phyloP scores from a whole-genome alignment of 495 filamentous ascomycete genomes.

The Tuber aestivum region DNA sequence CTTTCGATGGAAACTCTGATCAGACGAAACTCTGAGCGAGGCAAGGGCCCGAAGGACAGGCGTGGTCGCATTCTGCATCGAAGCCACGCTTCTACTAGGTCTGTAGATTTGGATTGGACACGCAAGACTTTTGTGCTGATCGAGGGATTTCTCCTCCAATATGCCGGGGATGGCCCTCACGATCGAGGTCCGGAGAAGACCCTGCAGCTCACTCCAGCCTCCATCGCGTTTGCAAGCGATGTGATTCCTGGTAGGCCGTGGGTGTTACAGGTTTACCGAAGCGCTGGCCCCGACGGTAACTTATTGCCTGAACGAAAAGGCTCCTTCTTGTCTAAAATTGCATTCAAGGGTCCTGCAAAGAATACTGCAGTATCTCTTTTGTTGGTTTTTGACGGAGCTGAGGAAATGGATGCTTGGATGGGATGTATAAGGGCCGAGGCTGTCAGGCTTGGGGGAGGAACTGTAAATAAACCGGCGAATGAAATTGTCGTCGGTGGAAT shows the following conservation, averaged over 20 bases:
- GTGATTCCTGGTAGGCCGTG: constrained; percentile 86
- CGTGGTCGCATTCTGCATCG: constrained; percentile 48
- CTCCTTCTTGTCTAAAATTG: constrained; percentile 65
- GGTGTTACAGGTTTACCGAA: constrained; percentile 84
- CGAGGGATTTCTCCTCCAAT: constrained; percentile 81
- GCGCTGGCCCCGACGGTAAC: constrained; percentile 58
- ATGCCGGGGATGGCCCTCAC: constrained; percentile 69
- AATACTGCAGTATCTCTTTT: constrained; percentile 63
- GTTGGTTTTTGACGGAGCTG: constrained; percentile 71
- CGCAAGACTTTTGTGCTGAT: constrained; percentile 79
- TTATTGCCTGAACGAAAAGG: constrained; percentile 47
- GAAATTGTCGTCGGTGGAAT: constrained; percentile 1
- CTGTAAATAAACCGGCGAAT: constrained; percentile 24
- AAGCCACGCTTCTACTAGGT: constrained; percentile 55
- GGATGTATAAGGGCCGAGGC: constrained; percentile 48
- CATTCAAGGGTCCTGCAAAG: constrained; percentile 59
- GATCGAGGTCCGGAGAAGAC: constrained; percentile 83
- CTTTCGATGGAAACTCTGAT: constrained; percentile 56
- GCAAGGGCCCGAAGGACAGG: constrained; percentile 30
- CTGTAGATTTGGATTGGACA: constrained; percentile 66
- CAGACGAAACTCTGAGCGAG: constrained; percentile 50
- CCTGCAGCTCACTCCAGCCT: constrained; percentile 72
- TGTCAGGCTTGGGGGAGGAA: constrained; percentile 45
- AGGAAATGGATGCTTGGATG: constrained; percentile 84
- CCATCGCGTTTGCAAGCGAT: constrained; percentile 90